phyloP scores from a whole-genome alignment of 75 land plant species.

The Gnetum montanum region DNA sequence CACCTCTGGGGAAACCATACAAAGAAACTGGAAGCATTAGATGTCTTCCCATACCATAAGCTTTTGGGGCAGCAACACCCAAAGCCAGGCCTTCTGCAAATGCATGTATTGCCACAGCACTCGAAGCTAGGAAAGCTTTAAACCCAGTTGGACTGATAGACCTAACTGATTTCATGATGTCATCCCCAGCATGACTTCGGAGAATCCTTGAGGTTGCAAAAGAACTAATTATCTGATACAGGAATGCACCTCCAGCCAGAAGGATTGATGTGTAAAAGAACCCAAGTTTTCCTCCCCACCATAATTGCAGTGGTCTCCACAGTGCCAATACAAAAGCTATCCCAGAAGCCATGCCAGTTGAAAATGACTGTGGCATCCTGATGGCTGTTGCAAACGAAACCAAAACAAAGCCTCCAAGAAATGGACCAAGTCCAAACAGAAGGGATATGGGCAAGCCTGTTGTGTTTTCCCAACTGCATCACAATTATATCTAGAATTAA shows the following conservation, averaged over 20 bases:
- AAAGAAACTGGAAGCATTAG: conserved; percentile 82
- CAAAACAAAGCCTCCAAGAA: conserved; percentile 61
- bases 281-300: conserved; percentile 53
- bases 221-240: conserved; percentile 24
- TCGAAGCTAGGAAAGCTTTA: conserved; percentile 61
- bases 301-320: conserved; percentile 85
- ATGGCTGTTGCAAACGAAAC: conserved; percentile 54
- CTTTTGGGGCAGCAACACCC: conserved; percentile 95
- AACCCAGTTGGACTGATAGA: conserved; percentile 45
- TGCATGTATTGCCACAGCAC: conserved; percentile 65
- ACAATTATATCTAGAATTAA: background rate
- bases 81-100: conserved; percentile 87
- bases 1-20: conserved; percentile 92
- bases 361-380: conserved; percentile 51
- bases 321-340: conserved; percentile 74
- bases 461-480: conserved; percentile 46
- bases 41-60: conserved; percentile 76
- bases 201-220: background rate
- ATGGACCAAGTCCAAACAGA: conserved; percentile 90
- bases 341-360: conserved; percentile 68
- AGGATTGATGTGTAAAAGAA: conserved; percentile 27
- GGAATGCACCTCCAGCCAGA: conserved; percentile 33
- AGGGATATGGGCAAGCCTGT: conserved; percentile 64
- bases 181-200: conserved; percentile 4
- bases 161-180: background rate